These are phyloP conservation scores for Hanseniaspora valbyensis DNA, from an alignment of 805 yeast genomes.

Conservation along the genomic window DNA sequence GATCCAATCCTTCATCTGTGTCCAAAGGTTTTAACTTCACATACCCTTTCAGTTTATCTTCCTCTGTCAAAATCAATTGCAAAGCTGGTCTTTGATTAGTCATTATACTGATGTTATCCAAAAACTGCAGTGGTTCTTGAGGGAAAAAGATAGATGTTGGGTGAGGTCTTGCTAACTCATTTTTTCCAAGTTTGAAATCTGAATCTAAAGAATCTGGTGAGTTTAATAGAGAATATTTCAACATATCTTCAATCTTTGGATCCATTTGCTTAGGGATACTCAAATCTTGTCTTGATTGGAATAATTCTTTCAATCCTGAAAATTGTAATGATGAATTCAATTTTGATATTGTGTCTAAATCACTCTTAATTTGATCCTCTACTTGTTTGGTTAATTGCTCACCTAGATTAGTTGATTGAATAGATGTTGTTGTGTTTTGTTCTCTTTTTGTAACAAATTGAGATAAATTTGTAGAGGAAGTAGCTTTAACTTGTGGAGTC, in stretches of 20 bases:
- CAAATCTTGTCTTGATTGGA: conserved; percentile 24
- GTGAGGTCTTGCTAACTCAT: conserved; percentile 70
- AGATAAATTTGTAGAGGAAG: not conserved
- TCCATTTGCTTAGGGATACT: conserved; percentile 28
- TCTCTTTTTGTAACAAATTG: not conserved
- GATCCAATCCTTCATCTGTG: conserved; percentile 12
- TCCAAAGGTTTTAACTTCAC: not conserved
- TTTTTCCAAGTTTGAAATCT: conserved; percentile 54
- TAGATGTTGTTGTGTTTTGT: not conserved
- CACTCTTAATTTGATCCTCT: conserved; percentile 23
- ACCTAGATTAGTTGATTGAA: not conserved
- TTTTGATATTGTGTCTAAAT: conserved; percentile 23
- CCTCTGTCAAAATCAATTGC: not conserved
- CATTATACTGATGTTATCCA: conserved; percentile 19
- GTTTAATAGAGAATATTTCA: conserved; percentile 70
- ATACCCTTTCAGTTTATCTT: not conserved
- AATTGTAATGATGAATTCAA: conserved; percentile 19
- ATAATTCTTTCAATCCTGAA: conserved; percentile 25
- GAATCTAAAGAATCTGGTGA: conserved; percentile 93
- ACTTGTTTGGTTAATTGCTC: conserved; percentile 25
- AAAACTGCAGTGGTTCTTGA: conserved; percentile 29
- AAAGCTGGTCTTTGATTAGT: not conserved
- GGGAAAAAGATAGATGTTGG: conserved; percentile 89
- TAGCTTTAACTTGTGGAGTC: not conserved
- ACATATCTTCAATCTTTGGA: conserved; percentile 25